phyloP scores from a whole-genome alignment of 306 rosid genomes.

The Castanea crenata region DNA sequence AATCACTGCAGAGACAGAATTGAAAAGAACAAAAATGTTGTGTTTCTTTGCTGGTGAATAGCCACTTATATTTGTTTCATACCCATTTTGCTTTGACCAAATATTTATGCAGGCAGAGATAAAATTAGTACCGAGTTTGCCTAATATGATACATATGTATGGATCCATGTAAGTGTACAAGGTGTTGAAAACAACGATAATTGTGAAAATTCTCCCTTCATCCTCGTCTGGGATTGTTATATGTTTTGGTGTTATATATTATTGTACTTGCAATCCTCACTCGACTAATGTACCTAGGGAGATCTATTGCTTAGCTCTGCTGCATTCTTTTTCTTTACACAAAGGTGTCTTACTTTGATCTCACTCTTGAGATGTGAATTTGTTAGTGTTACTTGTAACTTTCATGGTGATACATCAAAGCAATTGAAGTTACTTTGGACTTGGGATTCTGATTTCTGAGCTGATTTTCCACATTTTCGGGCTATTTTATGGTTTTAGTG shows the following conservation, averaged over 20 bases:
- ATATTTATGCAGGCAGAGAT: conserved; percentile 27
- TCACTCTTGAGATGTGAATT: not conserved
- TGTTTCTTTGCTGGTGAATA: conserved; percentile 28
- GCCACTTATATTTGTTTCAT: conserved; percentile 27
- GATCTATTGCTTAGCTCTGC: not conserved
- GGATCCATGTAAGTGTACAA: conserved; percentile 33
- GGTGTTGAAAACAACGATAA: conserved; percentile 27
- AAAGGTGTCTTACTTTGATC: not conserved
- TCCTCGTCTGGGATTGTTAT: not conserved
- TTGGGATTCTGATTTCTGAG: not conserved
- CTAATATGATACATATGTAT: conserved; percentile 41
- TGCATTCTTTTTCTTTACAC: not conserved
- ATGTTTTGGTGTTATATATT: not conserved
- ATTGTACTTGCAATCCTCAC: not conserved
- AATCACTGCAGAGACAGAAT: conserved; percentile 34
- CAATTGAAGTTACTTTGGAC: not conserved
- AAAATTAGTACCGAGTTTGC: conserved; percentile 30
- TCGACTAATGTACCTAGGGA: not conserved
- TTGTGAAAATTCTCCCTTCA: conserved; percentile 4
- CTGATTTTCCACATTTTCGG: not conserved
- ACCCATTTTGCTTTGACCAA: conserved; percentile 18
- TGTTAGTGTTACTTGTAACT: not conserved
- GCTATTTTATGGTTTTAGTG: not conserved
- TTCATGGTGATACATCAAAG: not conserved
- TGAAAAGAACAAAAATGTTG: conserved; percentile 32